Base-by-base conservation (phyloP, 2,329 filamentous ascomycete genomes). In the Pseudogymnoascus sp. region DNA sequence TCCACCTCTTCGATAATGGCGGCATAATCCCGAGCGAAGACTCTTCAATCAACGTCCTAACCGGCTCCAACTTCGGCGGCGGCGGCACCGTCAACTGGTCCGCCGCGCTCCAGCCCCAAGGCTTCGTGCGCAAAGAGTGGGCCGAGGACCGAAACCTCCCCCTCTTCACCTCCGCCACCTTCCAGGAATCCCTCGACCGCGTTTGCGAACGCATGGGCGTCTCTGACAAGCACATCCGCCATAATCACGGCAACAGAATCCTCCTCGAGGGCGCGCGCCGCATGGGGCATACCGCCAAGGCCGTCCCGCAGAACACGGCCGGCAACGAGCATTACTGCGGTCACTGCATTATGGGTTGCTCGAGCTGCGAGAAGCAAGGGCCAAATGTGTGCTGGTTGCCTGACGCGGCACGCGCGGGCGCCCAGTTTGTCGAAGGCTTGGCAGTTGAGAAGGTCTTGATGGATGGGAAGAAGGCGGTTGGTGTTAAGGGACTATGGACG, bases 21-120 rank as follows among this genome's bases (percentile, higher is more conserved):
- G 89, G 89, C 6, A 74, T 84, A 16, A 70, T 82, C 4, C 71
- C 81, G 69, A 79, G 80, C 66, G 79, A 88, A 66, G 83, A 89
- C 71, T 78, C 79, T 10, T 81, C 83, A 5, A 78, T 88, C 34
- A 82, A 78, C 14, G 75, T 93, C 11, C 74, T 90, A 2, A 84
- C 89, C 0, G 93, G 90, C 1, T 83, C 85, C 64, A 84, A 84
- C 34, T 96, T 89, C 85, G 93, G 93, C 31, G 93, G 93, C 45
- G 93, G 93, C 63, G 92, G 92, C 5, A 92, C 90, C 0, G 77
- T 96, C 70, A 97, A 97, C 75, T 97, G 92, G 92, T 89, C 82
- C 71, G 84, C 84, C 8, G 79, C 79, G 62, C 77, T 87, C 62
- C 79, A 82, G 69, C 89, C 90, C 0, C 90, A 93, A 72, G 85